These are phyloP conservation scores for Tricharina praecox DNA, from an alignment of 495 filamentous ascomycete genomes.

Conservation along the genomic window DNA sequence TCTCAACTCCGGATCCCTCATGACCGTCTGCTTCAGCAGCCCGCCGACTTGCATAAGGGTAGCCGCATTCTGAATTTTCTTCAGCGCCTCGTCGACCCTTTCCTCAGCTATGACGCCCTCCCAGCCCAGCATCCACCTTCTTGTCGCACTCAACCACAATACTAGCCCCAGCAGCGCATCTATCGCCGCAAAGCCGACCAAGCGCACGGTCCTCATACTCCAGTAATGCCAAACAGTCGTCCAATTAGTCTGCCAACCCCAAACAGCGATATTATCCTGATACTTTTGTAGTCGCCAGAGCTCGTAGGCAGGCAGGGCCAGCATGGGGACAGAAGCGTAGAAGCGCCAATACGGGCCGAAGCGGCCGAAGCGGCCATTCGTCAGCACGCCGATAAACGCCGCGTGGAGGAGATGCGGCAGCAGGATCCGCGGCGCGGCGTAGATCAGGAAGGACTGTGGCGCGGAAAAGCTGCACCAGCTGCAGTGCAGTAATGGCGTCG, in stretches of 20 bases:
- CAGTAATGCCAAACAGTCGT: conserved; percentile 56
- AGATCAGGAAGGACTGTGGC: conserved; percentile 54
- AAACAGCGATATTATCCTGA: background rate
- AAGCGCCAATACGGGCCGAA: conserved; percentile 49
- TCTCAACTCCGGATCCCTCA: conserved; percentile 37
- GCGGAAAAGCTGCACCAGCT: conserved; percentile 68
- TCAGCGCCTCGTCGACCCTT: conserved; percentile 32
- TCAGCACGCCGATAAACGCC: conserved; percentile 47
- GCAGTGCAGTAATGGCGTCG: conserved; percentile 51
- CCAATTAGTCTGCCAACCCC: conserved; percentile 36
- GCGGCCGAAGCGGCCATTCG: conserved; percentile 37
- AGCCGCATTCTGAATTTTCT: conserved; percentile 29
- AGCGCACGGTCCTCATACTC: conserved; percentile 42
- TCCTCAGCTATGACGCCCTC: conserved; percentile 32
- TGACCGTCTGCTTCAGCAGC: conserved; percentile 40
- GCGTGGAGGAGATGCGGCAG: conserved; percentile 66
- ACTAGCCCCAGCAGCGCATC: conserved; percentile 44
- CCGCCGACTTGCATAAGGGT: conserved; percentile 35
- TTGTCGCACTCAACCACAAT: conserved; percentile 57
- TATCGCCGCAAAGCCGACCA: conserved; percentile 39
- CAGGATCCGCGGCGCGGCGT: conserved; percentile 57
- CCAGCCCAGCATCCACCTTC: conserved; percentile 40
- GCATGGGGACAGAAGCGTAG: conserved; percentile 44
- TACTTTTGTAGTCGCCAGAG: conserved; percentile 36
- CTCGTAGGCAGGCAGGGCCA: conserved; percentile 46